Conservation (phyloP, 2,329 filamentous ascomycete species). For the Niveomyces coronatus region DNA sequence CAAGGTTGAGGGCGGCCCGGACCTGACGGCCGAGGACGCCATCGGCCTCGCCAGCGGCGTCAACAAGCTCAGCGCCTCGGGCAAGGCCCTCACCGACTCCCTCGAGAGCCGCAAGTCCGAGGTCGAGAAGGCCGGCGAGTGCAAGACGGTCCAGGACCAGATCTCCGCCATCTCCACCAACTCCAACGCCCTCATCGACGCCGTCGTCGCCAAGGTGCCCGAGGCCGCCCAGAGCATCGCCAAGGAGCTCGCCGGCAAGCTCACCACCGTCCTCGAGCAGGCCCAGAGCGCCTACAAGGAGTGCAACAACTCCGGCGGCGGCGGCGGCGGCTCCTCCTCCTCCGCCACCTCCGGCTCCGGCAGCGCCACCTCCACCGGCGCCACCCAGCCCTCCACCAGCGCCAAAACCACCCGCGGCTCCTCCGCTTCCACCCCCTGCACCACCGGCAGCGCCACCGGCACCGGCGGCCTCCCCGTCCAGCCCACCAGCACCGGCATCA, state of each 20-base stretch:
- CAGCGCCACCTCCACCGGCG: neutral
- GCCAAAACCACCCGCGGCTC: constrained; percentile 8
- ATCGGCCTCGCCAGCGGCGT: constrained; percentile 3
- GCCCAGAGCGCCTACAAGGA: constrained; percentile 6
- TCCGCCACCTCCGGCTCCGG: neutral
- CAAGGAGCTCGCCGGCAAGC: constrained; percentile 13
- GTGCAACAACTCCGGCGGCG: constrained; percentile 5
- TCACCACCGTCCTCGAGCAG: constrained; percentile 12
- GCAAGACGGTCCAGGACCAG: constrained; percentile 16
- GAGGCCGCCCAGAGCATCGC: constrained; percentile 16
- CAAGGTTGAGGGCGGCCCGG: constrained; percentile 2
- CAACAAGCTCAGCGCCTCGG: neutral
- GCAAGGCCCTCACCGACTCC: constrained; percentile 27
- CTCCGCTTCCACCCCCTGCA: neutral
- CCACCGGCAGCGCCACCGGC: neutral
- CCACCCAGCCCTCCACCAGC: neutral
- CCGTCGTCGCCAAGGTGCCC: constrained; percentile 18
- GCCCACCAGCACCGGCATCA: constrained; percentile 8
- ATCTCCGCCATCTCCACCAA: constrained; percentile 13
- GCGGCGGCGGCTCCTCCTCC: constrained; percentile 1
- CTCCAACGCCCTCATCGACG: constrained; percentile 17
- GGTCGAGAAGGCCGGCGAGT: constrained; percentile 18
- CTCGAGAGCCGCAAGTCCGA: constrained; percentile 15
- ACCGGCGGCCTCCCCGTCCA: constrained; percentile 10
- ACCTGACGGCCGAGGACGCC: constrained; percentile 2